These are phyloP conservation scores for Stachybotrys elegans DNA, from an alignment of 2,329 filamentous ascomycete species.

Conservation along the genomic window DNA sequence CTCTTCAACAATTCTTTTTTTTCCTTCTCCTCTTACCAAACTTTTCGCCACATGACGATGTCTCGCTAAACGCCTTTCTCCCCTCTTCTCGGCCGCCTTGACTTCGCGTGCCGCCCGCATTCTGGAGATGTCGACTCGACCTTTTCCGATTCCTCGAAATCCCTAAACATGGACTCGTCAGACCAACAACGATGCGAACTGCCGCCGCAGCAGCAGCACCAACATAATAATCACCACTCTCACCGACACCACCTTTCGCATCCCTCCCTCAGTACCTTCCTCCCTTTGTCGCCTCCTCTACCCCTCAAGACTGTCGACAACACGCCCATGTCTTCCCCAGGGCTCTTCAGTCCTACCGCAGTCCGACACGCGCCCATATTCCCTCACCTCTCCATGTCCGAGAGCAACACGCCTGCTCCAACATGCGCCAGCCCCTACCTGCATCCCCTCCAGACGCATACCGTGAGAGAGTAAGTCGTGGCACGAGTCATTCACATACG, in stretches of 20 bases:
- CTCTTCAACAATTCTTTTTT: neutral
- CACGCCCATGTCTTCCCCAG: slow-evolving; percentile 57
- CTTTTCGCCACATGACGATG: neutral
- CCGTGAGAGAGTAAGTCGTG: slow-evolving; percentile 74
- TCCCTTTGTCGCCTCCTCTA: slow-evolving; percentile 31
- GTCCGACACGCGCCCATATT: slow-evolving; percentile 33
- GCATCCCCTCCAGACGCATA: slow-evolving; percentile 67
- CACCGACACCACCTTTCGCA: slow-evolving; percentile 22
- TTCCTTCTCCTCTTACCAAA: neutral
- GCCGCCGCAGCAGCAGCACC: slow-evolving; percentile 9
- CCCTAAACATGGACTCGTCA: slow-evolving; percentile 21
- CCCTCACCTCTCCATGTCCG: slow-evolving; percentile 40
- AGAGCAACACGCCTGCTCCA: slow-evolving; percentile 48
- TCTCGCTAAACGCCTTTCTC: neutral
- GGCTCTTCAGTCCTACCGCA: slow-evolving; percentile 52
- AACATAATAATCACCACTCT: slow-evolving; percentile 16
- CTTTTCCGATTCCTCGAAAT: slow-evolving; percentile 14
- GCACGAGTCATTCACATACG: too few species aligned
- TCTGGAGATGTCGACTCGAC: slow-evolving; percentile 19
- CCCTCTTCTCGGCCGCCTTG: neutral
- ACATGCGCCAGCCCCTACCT: slow-evolving; percentile 54
- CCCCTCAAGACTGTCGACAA: slow-evolving; percentile 45
- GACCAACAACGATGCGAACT: slow-evolving; percentile 18
- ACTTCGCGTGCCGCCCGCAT: slow-evolving; percentile 1
- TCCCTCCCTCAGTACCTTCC: slow-evolving; percentile 24